These are phyloP conservation scores for Ophiognomonia clavigignenti-juglandacearum DNA, from an alignment of 2,329 filamentous ascomycete genomes.

Conservation along the genomic window DNA sequence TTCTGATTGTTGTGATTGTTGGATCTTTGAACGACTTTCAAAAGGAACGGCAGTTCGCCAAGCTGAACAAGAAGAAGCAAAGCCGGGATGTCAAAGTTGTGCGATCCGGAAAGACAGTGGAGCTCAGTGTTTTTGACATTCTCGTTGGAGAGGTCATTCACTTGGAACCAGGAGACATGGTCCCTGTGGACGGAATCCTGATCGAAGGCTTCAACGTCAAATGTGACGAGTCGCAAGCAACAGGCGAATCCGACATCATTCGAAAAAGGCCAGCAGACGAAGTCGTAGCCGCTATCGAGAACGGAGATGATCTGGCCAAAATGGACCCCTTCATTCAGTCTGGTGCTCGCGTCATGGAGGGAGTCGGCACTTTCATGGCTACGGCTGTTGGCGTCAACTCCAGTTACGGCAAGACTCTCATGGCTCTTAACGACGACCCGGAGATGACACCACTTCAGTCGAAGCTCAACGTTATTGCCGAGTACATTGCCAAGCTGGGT, in stretches of 20 bases:
- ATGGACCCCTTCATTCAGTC: slow-evolving; percentile 84
- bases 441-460: slow-evolving; percentile 73
- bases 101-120: slow-evolving; percentile 64
- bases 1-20: slow-evolving; percentile 70
- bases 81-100: slow-evolving; percentile 68
- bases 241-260: slow-evolving; percentile 73
- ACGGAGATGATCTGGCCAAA: slow-evolving; percentile 61
- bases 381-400: slow-evolving; percentile 71
- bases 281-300: slow-evolving; percentile 65
- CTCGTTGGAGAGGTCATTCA: slow-evolving; percentile 67
- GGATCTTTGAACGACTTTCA: slow-evolving; percentile 76
- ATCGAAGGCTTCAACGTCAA: slow-evolving; percentile 70
- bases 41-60: slow-evolving; percentile 75
- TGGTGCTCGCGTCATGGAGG: slow-evolving; percentile 72
- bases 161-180: slow-evolving; percentile 69
- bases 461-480: slow-evolving; percentile 69
- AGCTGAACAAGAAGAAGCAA: slow-evolving; percentile 74
- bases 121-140: slow-evolving; percentile 66
- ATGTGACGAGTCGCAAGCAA: slow-evolving; percentile 73
- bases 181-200: slow-evolving; percentile 69
- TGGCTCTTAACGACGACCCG: slow-evolving; percentile 67
- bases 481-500: slow-evolving; percentile 73
- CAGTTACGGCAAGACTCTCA: slow-evolving; percentile 70
- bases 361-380: slow-evolving; percentile 68
- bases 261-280: slow-evolving; percentile 64